A percentile compares a stretch with the other conserved stretches of the same genome.
Evolutionary conservation across 768 basidiomycete species (phyloP).

Genomic region (Rhizopogon vulgaris): DNA sequence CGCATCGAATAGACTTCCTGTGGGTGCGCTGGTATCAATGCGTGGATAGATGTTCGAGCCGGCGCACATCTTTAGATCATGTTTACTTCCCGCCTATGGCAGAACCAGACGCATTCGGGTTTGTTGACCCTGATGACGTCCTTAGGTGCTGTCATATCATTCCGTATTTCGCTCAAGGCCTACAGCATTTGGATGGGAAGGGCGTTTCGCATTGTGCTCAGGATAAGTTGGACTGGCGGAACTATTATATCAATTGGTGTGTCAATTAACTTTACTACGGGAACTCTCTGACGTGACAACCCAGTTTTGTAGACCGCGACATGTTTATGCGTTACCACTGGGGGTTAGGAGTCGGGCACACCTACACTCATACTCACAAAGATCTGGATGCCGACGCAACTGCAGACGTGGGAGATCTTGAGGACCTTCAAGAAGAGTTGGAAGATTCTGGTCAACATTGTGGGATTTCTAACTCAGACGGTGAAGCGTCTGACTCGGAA

Average conservation of each 20-base stretch:
- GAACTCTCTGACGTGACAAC: neutral
- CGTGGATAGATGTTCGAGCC: neutral
- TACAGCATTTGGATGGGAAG: neutral
- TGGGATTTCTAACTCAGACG: no score
- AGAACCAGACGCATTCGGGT: constrained; percentile 1
- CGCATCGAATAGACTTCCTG: constrained; percentile 2
- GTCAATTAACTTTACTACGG: neutral
- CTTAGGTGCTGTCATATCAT: constrained; percentile 7
- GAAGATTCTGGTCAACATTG: neutral
- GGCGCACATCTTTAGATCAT: neutral
- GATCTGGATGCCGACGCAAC: neutral
- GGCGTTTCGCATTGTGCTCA: neutral
- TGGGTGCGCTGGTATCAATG: constrained; percentile 8
- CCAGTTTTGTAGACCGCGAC: constrained; percentile 4
- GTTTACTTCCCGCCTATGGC: neutral
- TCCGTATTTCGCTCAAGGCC: constrained; percentile 1
- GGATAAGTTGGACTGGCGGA: constrained; percentile 2
- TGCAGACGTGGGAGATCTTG: neutral
- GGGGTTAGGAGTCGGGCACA: constrained; percentile 4
- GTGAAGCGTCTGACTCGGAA: no score
- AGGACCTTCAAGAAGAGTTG: neutral
- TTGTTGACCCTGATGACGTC: constrained; percentile 4
- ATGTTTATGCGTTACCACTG: constrained; percentile 4
- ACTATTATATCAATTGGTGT: constrained; percentile 8
- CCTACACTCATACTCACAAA: neutral